Evolutionary conservation across 495 filamentous ascomycete species (phyloP).

Genomic region (Apiosordaria backusii): DNA sequence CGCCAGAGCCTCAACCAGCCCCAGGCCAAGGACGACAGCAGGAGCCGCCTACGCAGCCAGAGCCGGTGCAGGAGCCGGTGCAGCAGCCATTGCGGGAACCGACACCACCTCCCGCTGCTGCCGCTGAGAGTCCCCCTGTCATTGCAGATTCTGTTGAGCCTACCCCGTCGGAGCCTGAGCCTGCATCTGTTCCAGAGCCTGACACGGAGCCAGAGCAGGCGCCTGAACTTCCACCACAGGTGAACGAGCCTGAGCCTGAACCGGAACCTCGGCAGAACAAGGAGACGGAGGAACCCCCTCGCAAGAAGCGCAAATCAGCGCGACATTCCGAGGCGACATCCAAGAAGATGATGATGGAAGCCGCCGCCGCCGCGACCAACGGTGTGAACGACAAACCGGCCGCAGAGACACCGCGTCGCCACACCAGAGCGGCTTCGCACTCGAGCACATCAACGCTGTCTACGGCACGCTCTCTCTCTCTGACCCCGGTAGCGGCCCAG

Average conservation of each 20-base stretch:
- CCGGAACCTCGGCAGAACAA: constrained; percentile 7
- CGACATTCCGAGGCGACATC: constrained; percentile 17
- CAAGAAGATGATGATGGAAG: constrained; percentile 17
- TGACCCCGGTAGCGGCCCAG: constrained; percentile 14
- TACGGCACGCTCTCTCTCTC: constrained; percentile 32
- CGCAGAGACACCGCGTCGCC: constrained; percentile 23
- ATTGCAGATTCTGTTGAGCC: not conserved
- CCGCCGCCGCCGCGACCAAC: constrained; percentile 8
- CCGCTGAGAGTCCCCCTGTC: not conserved
- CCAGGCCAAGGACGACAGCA: not conserved
- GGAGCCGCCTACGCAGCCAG: constrained; percentile 9
- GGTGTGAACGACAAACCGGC: constrained; percentile 25
- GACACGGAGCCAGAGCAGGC: constrained; percentile 5
- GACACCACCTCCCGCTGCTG: not conserved
- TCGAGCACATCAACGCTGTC: constrained; percentile 36
- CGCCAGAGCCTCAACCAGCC: constrained; percentile 1
- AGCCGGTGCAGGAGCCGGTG: constrained; percentile 1
- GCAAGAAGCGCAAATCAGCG: constrained; percentile 33
- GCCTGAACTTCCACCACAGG: constrained; percentile 6
- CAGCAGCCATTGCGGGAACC: constrained; percentile 8
- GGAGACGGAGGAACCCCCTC: constrained; percentile 20
- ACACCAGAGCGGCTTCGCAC: constrained; percentile 24
- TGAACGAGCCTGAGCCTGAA: constrained; percentile 12
- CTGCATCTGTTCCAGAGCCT: constrained; percentile 9
- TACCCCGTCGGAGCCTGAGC: constrained; percentile 7